Conservation (phyloP, 331 rosid genomes). For the Spiraea crenata region DNA sequence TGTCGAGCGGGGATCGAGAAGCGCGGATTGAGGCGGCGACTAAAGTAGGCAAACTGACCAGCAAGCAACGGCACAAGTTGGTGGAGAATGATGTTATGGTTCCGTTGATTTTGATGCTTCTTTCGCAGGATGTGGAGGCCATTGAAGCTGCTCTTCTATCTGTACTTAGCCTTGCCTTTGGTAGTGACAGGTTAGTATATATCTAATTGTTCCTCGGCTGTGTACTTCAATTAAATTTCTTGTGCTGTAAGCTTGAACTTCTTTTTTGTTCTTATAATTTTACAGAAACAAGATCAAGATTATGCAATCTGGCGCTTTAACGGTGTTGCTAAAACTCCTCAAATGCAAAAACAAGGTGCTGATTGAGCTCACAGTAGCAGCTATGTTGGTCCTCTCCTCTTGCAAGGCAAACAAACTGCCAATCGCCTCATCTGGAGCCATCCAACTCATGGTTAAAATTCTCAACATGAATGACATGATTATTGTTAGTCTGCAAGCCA, state of each 20-base stretch:
- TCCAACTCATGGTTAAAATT: conserved; percentile 40
- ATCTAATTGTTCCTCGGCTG: not conserved
- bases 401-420: conserved; percentile 63
- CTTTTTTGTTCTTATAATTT: conserved; percentile 5
- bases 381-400: conserved; percentile 68
- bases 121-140: conserved; percentile 48
- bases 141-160: conserved; percentile 69
- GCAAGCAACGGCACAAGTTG: conserved; percentile 56
- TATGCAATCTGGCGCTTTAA: conserved; percentile 54
- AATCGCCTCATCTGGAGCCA: conserved; percentile 64
- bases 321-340: conserved; percentile 51
- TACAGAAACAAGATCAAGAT: conserved; percentile 69
- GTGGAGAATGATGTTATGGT: conserved; percentile 51
- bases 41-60: conserved; percentile 44
- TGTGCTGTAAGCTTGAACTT: conserved; percentile 24
- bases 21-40: conserved; percentile 59
- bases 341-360: conserved; percentile 45
- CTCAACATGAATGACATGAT: conserved; percentile 21
- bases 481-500: conserved; percentile 36
- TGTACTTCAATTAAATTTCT: conserved; percentile 17
- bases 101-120: conserved; percentile 72
- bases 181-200: conserved; percentile 67
- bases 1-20: conserved; percentile 45
- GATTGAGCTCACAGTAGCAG: conserved; percentile 49
- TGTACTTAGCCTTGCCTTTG: conserved; percentile 71